Evolutionary conservation across 2,329 filamentous ascomycete species (phyloP), one percentile per base, ranked within the genome.

Genomic region (Alternaria sp.): DNA sequence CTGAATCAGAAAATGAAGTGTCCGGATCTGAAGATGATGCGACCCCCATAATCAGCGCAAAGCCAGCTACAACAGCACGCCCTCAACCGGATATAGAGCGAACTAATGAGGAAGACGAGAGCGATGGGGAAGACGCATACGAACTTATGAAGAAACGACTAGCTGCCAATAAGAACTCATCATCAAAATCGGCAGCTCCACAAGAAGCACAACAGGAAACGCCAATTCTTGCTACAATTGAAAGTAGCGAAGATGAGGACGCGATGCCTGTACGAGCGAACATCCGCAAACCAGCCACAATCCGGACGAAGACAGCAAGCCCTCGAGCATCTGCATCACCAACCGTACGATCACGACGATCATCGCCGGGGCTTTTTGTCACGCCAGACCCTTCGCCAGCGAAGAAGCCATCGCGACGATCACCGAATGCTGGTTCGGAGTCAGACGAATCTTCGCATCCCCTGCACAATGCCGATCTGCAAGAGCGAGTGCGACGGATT

Each of bases 401-500:
- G 18, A 73, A 78, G 38, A 82, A 79, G 41, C 76, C 77, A 3
- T 50, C 61, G 2, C 65, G 54, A 34, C 14, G n/a, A 5, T 25
- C 32, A 28, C 20, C 27, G n/a, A 41, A 57, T 28, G 25, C n/a
- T 8, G 81, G 79, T 46, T 79, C 80, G 3, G 85, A 87, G 22
- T 75, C 74, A 2, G 73, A 75, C 30, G 59, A 86, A 1, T 83
- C 86, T 6, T 63, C 79, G 14, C 79, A 62, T 52, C 76, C 11
- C 64, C 78, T 55, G 81, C 85, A 62, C 85, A 87, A 71, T 50
- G 82, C 86, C 41, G 87, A 90, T 5, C 89, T 97, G 71, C 83
- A 88, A 62, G 90, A 90, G 8, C 85, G 96, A 0, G 86, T 95
- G 11, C 88, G 88, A 46, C 86, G 88, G 69, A 95, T 94, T 73